These are phyloP conservation scores for Nannochloris sp. DNA, from an alignment of 139 green algal species.

Conservation along the genomic window DNA sequence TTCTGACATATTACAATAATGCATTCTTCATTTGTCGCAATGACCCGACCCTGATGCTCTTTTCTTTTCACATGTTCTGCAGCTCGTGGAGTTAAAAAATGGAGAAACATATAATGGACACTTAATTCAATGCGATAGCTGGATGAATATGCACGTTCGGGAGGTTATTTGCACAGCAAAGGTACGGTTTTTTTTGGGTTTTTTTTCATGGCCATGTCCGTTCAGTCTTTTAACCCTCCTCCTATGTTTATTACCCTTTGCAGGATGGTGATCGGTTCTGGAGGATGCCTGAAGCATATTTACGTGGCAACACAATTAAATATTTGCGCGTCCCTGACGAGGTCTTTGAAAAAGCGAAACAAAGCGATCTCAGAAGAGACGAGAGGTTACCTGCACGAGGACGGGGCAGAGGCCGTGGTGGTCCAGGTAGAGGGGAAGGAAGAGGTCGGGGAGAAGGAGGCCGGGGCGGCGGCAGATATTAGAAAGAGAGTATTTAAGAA, in stretches of 20 bases:
- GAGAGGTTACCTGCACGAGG: conserved; percentile 27
- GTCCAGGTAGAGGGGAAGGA: conserved; percentile 20
- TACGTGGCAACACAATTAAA: conserved; percentile 98
- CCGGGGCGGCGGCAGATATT: background rate
- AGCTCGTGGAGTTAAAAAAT: conserved; percentile 97
- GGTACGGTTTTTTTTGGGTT: conserved; percentile 20
- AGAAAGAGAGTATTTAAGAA: background rate
- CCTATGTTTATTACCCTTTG: no score
- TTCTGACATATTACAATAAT: no score
- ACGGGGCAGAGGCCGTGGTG: conserved; percentile 13
- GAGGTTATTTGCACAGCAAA: conserved; percentile 98
- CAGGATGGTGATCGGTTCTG: conserved; percentile 95
- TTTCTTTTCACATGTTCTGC: conserved; percentile 15
- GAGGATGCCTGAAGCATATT: conserved; percentile 89
- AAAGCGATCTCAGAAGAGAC: conserved; percentile 54
- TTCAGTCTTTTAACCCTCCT: background rate
- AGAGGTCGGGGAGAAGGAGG: conserved; percentile 10
- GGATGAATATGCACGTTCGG: conserved; percentile 98
- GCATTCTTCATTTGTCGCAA: no score
- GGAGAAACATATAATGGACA: conserved; percentile 99
- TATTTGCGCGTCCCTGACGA: conserved; percentile 97
- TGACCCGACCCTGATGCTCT: no score
- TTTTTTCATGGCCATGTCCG: background rate
- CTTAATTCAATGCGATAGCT: conserved; percentile 91
- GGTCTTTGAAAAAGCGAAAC: conserved; percentile 84